These are phyloP conservation scores for Sporothrix curviconia DNA, from an alignment of 2,329 filamentous ascomycete genomes.

Conservation along the genomic window DNA sequence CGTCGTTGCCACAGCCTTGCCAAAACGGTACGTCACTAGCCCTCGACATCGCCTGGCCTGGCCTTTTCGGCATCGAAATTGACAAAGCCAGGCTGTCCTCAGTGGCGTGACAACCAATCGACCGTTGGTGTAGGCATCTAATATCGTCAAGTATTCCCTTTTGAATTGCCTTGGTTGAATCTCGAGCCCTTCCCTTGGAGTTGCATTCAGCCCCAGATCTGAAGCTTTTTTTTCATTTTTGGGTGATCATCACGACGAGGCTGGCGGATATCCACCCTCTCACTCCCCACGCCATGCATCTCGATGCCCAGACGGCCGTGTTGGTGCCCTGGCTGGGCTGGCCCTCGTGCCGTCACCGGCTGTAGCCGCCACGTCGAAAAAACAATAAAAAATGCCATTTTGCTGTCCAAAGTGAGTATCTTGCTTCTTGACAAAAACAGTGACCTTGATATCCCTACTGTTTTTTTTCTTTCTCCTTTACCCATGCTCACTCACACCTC, in stretches of 20 bases:
- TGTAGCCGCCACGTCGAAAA: conserved; percentile 7
- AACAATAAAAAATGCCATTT: conserved; percentile 47
- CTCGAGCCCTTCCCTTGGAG: too few species aligned
- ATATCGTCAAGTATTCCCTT: too few species aligned
- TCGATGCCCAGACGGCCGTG: neutral
- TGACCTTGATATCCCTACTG: too few species aligned
- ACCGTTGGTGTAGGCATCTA: too few species aligned
- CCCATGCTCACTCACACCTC: conserved; percentile 40
- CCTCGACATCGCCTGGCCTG: neutral
- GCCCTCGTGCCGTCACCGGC: neutral
- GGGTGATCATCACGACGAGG: too few species aligned
- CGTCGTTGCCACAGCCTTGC: too few species aligned
- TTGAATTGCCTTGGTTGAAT: too few species aligned
- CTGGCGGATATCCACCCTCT: neutral
- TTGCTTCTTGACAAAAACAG: too few species aligned
- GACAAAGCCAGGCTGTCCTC: conserved; percentile 4
- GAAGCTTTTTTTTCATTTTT: too few species aligned
- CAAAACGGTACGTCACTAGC: neutral
- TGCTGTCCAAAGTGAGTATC: conserved; percentile 54
- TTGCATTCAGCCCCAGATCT: too few species aligned
- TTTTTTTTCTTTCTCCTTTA: too few species aligned
- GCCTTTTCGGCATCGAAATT: neutral
- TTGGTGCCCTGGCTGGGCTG: neutral
- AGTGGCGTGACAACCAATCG: too few species aligned
- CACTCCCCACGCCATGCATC: neutral